Evolutionary conservation across 1,284 basidiomycete genomes (phyloP), one percentile per base, ranked within the genome.

Genomic region (Apiotrichum mycotoxinovorans): DNA sequence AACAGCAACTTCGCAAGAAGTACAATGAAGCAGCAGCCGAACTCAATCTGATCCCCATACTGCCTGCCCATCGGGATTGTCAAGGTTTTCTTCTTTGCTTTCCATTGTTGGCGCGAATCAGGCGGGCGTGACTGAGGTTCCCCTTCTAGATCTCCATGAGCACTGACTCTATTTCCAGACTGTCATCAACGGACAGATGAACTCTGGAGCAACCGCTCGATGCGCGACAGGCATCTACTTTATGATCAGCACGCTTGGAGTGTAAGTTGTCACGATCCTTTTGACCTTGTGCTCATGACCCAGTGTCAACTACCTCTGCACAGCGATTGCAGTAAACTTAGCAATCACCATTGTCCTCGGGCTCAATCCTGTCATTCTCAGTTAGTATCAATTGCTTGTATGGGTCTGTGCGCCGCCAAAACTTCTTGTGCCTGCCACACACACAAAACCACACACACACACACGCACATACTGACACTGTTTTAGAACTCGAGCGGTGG

Each of bases 241-340:
- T 38, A 58, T 71, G 54, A 62, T 68, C 14, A 62, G 59, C 11
- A 60, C 65, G 0, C 57, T 71, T 30, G 61, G 65, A 17, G 57
- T 62, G 68, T 72, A 44, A 63, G 67, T 68, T 10, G 1, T 17
- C 14, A 8, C 25, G 37, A 11, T 2, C 18, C n/a, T 18, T 22
- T 22, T 41, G 5, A 4, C 25, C 42, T 25, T 4, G 23, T 14
- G 9, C 15, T 43, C 23, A 27, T 26, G 27, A 4, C 20, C 8
- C 56, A 72, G 70, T 3, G 71, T 71, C 58, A 71, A 71, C 58
- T 67, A 65, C 33, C 56, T 71, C 25, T 66, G 66, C 35, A 73
- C 67, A 1, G 66, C 58, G 35, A 73, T 73, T 43, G 71, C 69
- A 9, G 55, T 73, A 46, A 73, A 73, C 45, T 61, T 73, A 26